Base-by-base conservation (phyloP, 176 grass and related monocot species). In the Otatea glauca region DNA sequence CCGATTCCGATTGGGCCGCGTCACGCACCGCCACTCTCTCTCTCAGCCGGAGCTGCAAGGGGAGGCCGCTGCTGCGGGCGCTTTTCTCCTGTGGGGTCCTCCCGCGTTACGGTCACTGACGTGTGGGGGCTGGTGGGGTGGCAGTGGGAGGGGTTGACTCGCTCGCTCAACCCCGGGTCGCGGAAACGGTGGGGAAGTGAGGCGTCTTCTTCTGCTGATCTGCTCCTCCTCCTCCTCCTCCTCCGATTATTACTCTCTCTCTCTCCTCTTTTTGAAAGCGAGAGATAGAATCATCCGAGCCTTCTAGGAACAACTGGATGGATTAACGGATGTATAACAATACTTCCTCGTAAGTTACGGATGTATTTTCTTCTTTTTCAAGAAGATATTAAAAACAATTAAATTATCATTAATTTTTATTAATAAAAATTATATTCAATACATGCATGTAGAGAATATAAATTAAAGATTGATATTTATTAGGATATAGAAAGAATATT, bases 111-210 rank as follows among this genome's bases (percentile, higher is more conserved):
- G 5, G 77, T 25, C 9, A 39, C 89, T 83, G 89, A 72, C 84
- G 75, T 0, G 60, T 69, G 84, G 84, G 88, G 3, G 0, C 0
- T 9, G 20, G 6, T 3, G 1, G 2, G 13, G 66, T 15, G 82
- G 76, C 50, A 80, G 82, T 50, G 62, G 12, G 11, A 11, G 5
- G 3, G 2, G 7, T 3, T 17, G 44, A 79, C n/a, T n/a, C n/a
- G n/a, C n/a, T n/a, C n/a, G n/a, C n/a, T 86, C 83, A 77, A 89
- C 88, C 29, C 13, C 0, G 70, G 17, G 74, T 84, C 58, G 75
- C 58, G 74, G 56, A 64, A 84, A 79, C 7, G 70, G 54, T 60
- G 32, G 61, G 49, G 11, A 37, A 44, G 69, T 25, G 77, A 66
- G 37, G 69, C 35, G 70, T 50, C 51, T 78, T n/a, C 72, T 67